These are phyloP conservation scores for Melanomma pulvis-pyrius DNA, from an alignment of 495 filamentous ascomycete species.

Conservation along the genomic window DNA sequence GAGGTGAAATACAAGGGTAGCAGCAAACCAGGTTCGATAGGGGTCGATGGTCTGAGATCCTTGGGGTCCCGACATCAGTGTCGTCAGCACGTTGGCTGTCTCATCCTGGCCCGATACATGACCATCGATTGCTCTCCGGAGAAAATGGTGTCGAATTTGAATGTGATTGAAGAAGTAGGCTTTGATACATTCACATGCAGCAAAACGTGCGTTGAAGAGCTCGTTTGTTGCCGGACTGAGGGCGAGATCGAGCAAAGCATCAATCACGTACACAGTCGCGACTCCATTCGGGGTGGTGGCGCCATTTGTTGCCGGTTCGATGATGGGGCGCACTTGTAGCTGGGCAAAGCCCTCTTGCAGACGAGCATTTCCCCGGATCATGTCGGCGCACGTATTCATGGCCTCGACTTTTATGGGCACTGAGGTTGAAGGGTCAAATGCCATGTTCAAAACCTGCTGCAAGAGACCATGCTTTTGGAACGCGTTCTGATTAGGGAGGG, in stretches of 20 bases:
- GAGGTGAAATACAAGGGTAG: conserved; percentile 87
- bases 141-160: conserved; percentile 79
- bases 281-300: conserved; percentile 56
- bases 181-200: conserved; percentile 85
- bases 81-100: conserved; percentile 87
- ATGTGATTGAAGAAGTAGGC: conserved; percentile 84
- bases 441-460: conserved; percentile 77
- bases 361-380: conserved; percentile 77
- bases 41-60: conserved; percentile 69
- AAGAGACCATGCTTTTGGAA: conserved; percentile 84
- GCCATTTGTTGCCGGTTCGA: conserved; percentile 47
- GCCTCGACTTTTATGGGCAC: conserved; percentile 83
- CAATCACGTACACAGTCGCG: conserved; percentile 81
- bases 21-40: conserved; percentile 89
- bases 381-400: conserved; percentile 79
- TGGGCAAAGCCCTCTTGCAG: conserved; percentile 90
- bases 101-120: conserved; percentile 77
- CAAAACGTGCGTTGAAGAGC: conserved; percentile 77
- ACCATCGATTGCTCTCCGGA: conserved; percentile 85
- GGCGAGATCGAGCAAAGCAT: conserved; percentile 85
- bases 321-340: conserved; percentile 66
- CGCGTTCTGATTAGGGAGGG: conserved; percentile 78
- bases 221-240: conserved; percentile 67
- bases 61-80: conserved; percentile 65
- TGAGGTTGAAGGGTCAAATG: conserved; percentile 76